Percentiles rank a stretch among this genome's conserved stretches.
These are phyloP conservation scores for Blepharisma undulans DNA, from an alignment of 169 alveolate genomes.

Conservation along the genomic window DNA sequence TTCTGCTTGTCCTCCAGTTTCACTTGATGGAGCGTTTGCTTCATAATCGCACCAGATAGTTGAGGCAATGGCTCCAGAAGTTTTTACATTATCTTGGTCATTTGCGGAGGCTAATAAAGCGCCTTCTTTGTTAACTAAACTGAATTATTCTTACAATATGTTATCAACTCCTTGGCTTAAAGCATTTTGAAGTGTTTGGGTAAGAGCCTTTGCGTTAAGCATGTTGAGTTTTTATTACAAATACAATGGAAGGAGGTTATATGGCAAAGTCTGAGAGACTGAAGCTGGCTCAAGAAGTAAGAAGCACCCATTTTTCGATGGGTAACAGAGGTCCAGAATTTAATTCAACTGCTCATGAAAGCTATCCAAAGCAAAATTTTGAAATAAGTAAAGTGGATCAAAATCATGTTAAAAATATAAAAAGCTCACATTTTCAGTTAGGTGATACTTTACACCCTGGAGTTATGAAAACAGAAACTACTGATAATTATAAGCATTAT, in stretches of 20 bases:
- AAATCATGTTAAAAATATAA: neutral
- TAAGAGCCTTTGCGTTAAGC: slow-evolving; percentile 8
- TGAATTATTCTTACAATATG: neutral
- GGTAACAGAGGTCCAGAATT: neutral
- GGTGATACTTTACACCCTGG: neutral
- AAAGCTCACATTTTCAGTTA: neutral
- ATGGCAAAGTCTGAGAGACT: neutral
- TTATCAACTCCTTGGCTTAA: neutral
- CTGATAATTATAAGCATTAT: neutral
- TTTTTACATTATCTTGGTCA: neutral
- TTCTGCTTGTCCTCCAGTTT: neutral
- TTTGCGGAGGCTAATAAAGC: neutral
- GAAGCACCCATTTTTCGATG: neutral
- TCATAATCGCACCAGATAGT: slow-evolving; percentile 1
- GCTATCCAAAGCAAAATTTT: neutral
- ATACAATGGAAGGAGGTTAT: neutral
- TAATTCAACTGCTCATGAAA: neutral
- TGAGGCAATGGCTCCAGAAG: neutral
- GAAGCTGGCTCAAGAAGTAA: neutral
- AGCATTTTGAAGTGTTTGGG: neutral
- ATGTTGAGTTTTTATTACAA: neutral
- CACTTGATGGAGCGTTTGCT: neutral
- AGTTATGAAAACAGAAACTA: neutral
- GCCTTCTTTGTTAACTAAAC: slow-evolving; percentile 5
- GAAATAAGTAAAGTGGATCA: neutral